These are phyloP conservation scores for Candida ovalis DNA, from an alignment of 805 yeast species.

Conservation along the genomic window DNA sequence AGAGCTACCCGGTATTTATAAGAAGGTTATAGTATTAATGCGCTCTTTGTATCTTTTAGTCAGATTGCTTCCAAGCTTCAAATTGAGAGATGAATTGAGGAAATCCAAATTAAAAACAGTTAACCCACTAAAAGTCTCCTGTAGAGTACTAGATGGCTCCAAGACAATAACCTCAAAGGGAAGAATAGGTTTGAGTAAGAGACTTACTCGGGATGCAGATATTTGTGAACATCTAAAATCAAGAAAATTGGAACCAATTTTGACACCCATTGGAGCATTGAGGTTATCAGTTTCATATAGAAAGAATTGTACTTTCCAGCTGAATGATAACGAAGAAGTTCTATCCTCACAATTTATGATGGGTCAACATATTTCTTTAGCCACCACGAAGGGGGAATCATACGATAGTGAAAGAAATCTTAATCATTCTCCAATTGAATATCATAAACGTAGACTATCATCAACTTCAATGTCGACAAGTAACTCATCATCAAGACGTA, in stretches of 20 bases:
- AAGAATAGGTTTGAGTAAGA: constrained; percentile 76
- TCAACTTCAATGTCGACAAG: constrained; percentile 21
- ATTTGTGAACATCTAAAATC: constrained; percentile 48
- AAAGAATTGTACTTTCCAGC: constrained; percentile 59
- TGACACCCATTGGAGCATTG: constrained; percentile 71
- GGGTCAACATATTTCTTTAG: constrained; percentile 9
- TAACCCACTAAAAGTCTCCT: constrained; percentile 44
- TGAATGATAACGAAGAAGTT: constrained; percentile 64
- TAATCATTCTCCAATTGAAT: constrained; percentile 14
- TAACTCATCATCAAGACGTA: constrained; percentile 22
- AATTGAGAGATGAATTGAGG: constrained; percentile 45
- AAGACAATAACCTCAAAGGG: constrained; percentile 78
- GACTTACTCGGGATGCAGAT: constrained; percentile 19
- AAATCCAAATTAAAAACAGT: constrained; percentile 27
- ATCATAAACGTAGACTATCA: constrained; percentile 18
- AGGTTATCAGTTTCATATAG: constrained; percentile 78
- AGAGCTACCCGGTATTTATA: constrained; percentile 68
- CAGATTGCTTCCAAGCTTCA: constrained; percentile 69
- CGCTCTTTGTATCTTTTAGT: constrained; percentile 67
- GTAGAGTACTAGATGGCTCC: constrained; percentile 70
- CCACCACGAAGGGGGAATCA: constrained; percentile 9
- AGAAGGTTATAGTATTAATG: constrained; percentile 68
- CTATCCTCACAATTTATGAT: constrained; percentile 39
- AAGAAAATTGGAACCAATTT: constrained; percentile 63
- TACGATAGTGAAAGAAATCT: constrained; percentile 15